These are phyloP conservation scores for Fusarium longipes DNA, from an alignment of 2,329 filamentous ascomycete genomes.

Conservation along the genomic window DNA sequence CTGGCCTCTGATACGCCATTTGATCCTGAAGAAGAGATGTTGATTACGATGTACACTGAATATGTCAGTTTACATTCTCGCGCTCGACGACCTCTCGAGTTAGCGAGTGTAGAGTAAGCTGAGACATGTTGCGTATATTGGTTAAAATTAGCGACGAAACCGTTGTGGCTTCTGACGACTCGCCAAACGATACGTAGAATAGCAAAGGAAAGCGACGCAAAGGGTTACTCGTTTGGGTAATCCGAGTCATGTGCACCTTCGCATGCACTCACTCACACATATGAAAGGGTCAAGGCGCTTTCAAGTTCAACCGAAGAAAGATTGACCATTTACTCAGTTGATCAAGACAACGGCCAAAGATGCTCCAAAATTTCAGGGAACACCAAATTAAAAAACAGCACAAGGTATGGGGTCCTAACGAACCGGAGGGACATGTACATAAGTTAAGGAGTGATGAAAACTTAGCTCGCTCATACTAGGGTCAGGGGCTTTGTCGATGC, in stretches of 20 bases:
- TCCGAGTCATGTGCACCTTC: constrained; percentile 28
- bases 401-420: not conserved
- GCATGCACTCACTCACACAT: not conserved
- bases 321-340: not conserved
- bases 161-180: constrained; percentile 36
- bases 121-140: constrained; percentile 5
- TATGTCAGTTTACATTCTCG: not conserved
- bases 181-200: constrained; percentile 6
- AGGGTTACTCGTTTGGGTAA: constrained; percentile 43
- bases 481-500: not conserved
- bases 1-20: constrained; percentile 26
- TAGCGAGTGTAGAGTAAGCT: not conserved
- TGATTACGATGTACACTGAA: constrained; percentile 5
- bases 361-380: not conserved
- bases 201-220: not conserved
- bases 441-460: not conserved
- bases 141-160: constrained; percentile 20
- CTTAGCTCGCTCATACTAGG: not conserved
- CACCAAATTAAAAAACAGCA: not conserved
- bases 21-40: not conserved
- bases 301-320: not conserved
- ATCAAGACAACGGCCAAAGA: not conserved
- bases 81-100: constrained; percentile 5
- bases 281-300: not conserved
- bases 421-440: not conserved